Evolutionary conservation across 257 asterid genomes (phyloP).

Genomic region (Lithospermum erythrorhizon): DNA sequence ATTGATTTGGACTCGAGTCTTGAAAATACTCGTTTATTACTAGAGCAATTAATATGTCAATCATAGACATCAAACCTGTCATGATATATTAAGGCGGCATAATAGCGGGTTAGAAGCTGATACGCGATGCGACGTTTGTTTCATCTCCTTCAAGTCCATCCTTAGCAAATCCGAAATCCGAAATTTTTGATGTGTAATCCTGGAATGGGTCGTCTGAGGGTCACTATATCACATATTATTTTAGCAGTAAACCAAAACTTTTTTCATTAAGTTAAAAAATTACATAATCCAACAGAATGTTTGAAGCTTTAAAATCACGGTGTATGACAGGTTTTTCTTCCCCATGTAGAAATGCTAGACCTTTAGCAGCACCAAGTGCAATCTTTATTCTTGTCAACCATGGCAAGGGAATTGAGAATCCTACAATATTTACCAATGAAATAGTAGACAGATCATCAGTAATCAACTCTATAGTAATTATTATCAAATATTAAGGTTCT

Average conservation of each 20-base stretch:
- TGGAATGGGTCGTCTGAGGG: too few species aligned
- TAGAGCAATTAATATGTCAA: not conserved
- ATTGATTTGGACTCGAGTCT: too few species aligned
- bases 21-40: too few species aligned
- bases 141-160: conserved; percentile 80
- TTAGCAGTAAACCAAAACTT: too few species aligned
- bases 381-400: conserved; percentile 69
- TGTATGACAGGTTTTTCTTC: conserved; percentile 65
- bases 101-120: conserved; percentile 87
- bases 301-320: conserved; percentile 76
- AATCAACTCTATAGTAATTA: not conserved
- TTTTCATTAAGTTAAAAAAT: not conserved
- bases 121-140: conserved; percentile 57
- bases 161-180: conserved; percentile 81
- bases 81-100: conserved; percentile 81
- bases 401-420: conserved; percentile 39
- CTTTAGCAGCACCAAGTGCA: conserved; percentile 69
- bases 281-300: conserved; percentile 43
- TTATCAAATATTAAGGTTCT: not conserved
- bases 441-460: not conserved
- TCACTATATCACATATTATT: too few species aligned
- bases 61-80: conserved; percentile 37
- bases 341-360: conserved; percentile 70
- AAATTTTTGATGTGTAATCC: conserved; percentile 58
- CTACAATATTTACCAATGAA: conserved; percentile 21